Base-by-base conservation (phyloP, 352 stramenopile genomes). In the Vaucheria bursata region DNA sequence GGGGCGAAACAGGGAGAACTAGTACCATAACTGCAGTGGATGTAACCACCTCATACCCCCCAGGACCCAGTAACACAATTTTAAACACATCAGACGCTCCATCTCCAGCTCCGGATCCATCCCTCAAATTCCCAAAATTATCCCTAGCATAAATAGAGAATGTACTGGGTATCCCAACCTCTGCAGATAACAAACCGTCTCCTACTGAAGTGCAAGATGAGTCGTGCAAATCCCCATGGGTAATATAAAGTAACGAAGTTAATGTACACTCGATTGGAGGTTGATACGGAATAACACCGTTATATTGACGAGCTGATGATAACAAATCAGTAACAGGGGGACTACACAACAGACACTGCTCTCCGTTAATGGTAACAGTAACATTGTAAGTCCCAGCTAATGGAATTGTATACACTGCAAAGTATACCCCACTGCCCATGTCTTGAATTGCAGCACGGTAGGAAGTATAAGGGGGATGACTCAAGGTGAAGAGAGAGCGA, bases 341-440 rank as follows among this genome's bases (percentile, higher is more conserved):
- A 70, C 70, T 79, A 78, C 94, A 98, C 86, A 95, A 94, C 35
- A 95, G 86, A 45, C 97, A 93, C 1, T 87, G 85, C 34, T 95
- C 90, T 7, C 84, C 88, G 6, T 89, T 87, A n/a, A 97, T 71
- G n/a, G 72, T 88, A 0, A 91, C 64, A 73, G 83, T 49, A n/a
- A 92, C 89, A 7, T 91, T 74, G 81, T 98, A 98, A 69, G 70
- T 79, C 0, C 92, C 94, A 0, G 91, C 89, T 5, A 86, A 82
- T 0, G 93, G 91, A 39, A 97, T 90, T 34, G 93, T 97, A 77
- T 98, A 97, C 32, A 95, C 90, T 3, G 96, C 92, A 33, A 87
- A 67, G 77, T 98, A 98, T 0, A 93, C 85, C 0, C 94, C 93
- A 39, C 91, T 84, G 35, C 72, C 73, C 53, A 84, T 77, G 82